Evolutionary conservation across 345 rosid species (phyloP).

Genomic region (Eucalyptus pauciflora): DNA sequence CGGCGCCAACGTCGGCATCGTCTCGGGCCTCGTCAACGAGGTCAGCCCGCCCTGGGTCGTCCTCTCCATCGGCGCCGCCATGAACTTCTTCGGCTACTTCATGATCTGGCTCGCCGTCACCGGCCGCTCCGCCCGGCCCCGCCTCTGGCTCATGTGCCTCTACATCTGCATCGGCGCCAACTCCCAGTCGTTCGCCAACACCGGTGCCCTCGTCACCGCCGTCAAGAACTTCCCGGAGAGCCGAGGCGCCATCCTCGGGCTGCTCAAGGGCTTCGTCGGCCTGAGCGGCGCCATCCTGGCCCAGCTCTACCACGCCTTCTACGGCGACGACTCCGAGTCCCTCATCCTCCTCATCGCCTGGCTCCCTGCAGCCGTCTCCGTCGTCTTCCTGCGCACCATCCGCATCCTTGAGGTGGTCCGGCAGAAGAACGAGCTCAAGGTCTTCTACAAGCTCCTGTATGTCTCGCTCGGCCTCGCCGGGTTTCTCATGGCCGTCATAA

Average conservation of each 20-base stretch:
- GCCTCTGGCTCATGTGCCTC: conserved; percentile 23
- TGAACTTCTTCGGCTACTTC: conserved; percentile 26
- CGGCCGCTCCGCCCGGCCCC: conserved; percentile 2
- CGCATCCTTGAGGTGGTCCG: conserved; percentile 5
- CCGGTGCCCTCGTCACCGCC: conserved; percentile 16
- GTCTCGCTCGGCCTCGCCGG: conserved; percentile 20
- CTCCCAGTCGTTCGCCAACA: conserved; percentile 17
- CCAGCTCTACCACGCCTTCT: conserved; percentile 17
- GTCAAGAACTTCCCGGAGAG: conserved; percentile 21
- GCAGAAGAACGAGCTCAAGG: conserved; percentile 8
- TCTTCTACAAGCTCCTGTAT: conserved; percentile 16
- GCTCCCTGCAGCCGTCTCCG: conserved; percentile 20
- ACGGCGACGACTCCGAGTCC: conserved; percentile 15
- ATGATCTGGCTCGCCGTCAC: conserved; percentile 29
- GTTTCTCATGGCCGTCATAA: conserved; percentile 16
- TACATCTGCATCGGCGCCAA: conserved; percentile 17
- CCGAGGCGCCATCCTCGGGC: conserved; percentile 15
- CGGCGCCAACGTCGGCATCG: conserved; percentile 15
- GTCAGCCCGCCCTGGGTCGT: conserved; percentile 26
- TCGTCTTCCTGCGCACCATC: conserved; percentile 15
- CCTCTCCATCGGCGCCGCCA: conserved; percentile 10
- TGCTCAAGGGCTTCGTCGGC: conserved; percentile 19
- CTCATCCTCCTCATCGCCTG: conserved; percentile 21
- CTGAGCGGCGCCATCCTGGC: conserved; percentile 19
- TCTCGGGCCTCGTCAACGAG: conserved; percentile 15